Evolutionary conservation across 805 yeast species (phyloP), one percentile per base, ranked within the genome.

Genomic region (Ogataea wickerhamii): DNA sequence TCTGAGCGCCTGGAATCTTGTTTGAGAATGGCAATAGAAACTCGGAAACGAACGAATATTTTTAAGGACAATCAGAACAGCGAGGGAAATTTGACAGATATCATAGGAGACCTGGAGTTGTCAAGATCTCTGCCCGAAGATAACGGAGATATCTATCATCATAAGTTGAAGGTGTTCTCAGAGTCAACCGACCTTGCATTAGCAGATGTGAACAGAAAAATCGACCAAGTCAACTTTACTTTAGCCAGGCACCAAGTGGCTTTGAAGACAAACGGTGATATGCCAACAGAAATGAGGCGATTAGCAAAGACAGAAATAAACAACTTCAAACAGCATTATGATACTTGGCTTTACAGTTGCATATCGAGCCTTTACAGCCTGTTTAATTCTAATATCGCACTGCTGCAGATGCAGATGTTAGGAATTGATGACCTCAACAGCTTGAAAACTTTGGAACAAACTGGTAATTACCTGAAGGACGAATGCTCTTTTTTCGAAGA

Each of bases 331-430:
- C 13, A 25, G 18, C 32, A 32, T 11, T 49, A 47, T 36, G 55
- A 54, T 16, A 43, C 45, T 21, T 51, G 53, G 55, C 27, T 55
- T 3, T 53, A 42, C 21, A 45, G 45, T n/a, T 59, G 63, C 61
- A 46, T 56, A 24, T 55, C 63, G 0, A 51, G 50, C 3, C 38
- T 58, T 1, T 59, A 52, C 38, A 55, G 61, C 1, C 32, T 59
- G 5, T 52, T 55, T 33, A 51, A 48, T 25, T 44, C 61, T 8
- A 53, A 48, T 7, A 41, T 55, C n/a, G 31, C 44, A 8, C 51
- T 49, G 26, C 32, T 58, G 12, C 56, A 55, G 23, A 31, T 45
- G 19, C 61, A 56, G 24, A 28, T 56, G 11, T 43, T 53, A 14
- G 62, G 61, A 1, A 31, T 51, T 28, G 53, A 52, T 17, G 41